Percentiles rank a stretch among this genome's conserved stretches.
Conservation (phyloP, 805 yeast species). For the Lachancea meyersii region DNA sequence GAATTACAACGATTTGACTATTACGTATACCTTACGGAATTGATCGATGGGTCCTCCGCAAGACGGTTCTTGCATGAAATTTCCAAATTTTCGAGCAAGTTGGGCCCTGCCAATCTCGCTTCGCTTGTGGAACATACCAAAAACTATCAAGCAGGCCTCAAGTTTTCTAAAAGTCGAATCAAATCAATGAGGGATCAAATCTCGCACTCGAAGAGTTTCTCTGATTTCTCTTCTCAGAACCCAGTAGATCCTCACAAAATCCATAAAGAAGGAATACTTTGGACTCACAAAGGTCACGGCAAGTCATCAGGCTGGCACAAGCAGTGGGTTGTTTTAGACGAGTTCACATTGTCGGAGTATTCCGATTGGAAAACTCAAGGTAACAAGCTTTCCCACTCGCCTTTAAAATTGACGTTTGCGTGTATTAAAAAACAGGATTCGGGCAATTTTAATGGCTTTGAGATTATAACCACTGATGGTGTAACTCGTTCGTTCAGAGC, state of each 20-base stretch:
- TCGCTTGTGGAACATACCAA: constrained; percentile 1
- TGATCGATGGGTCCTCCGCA: constrained; percentile 2
- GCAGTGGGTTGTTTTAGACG: constrained; percentile 71
- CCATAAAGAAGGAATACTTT: constrained; percentile 43
- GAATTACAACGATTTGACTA: constrained; percentile 16
- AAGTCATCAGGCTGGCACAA: constrained; percentile 58
- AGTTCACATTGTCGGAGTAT: constrained; percentile 65
- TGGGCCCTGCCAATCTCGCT: not conserved
- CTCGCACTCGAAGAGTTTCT: constrained; percentile 2
- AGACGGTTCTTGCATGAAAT: constrained; percentile 3
- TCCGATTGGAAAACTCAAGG: constrained; percentile 72
- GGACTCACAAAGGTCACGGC: constrained; percentile 46
- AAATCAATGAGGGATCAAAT: constrained; percentile 3
- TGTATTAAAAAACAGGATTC: constrained; percentile 41
- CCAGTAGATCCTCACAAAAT: not conserved
- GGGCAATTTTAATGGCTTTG: constrained; percentile 42
- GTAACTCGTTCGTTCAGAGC: constrained; percentile 64
- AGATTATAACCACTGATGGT: constrained; percentile 64
- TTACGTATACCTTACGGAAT: constrained; percentile 9
- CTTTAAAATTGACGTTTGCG: constrained; percentile 61
- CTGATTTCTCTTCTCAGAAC: constrained; percentile 5
- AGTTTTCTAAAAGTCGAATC: not conserved
- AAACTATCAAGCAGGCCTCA: constrained; percentile 5
- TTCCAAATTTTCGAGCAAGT: not conserved
- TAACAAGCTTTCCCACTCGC: constrained; percentile 55